Evolutionary conservation across 2,329 filamentous ascomycete genomes (phyloP).

Genomic region (Fusarium incarnatum): DNA sequence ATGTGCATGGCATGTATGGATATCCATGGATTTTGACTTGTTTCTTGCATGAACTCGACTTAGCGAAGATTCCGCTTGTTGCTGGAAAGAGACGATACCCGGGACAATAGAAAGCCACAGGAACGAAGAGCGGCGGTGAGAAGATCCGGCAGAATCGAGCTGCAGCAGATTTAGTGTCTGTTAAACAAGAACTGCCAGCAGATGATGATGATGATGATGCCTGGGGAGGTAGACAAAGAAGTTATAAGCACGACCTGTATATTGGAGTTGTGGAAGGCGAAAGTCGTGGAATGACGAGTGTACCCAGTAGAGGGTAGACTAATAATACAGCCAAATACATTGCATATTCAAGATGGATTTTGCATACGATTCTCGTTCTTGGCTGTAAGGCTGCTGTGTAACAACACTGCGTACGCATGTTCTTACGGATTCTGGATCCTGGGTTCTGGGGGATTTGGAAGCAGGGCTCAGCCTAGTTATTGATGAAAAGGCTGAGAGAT

Average conservation of each 20-base stretch:
- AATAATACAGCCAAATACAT: constrained; percentile 41
- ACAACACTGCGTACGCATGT: not conserved
- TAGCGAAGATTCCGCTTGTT: constrained; percentile 39
- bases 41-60: constrained; percentile 44
- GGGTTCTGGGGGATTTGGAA: not conserved
- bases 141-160: constrained; percentile 29
- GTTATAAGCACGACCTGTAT: constrained; percentile 34
- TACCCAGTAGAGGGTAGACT: constrained; percentile 22
- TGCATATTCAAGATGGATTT: constrained; percentile 15
- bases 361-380: not conserved
- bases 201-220: constrained; percentile 18
- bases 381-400: not conserved
- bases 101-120: constrained; percentile 38
- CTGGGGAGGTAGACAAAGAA: constrained; percentile 23
- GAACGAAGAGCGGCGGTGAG: constrained; percentile 34
- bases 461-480: not conserved
- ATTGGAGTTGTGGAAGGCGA: constrained; percentile 10
- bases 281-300: constrained; percentile 12
- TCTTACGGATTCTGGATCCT: not conserved
- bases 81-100: constrained; percentile 46
- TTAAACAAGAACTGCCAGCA: constrained; percentile 7
- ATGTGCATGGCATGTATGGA: constrained; percentile 28
- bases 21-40: constrained; percentile 39
- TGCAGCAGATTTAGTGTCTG: constrained; percentile 21
- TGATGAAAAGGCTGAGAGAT: not conserved